phyloP scores from a whole-genome alignment of 208 protist species.

The Leishmania mexicana region DNA sequence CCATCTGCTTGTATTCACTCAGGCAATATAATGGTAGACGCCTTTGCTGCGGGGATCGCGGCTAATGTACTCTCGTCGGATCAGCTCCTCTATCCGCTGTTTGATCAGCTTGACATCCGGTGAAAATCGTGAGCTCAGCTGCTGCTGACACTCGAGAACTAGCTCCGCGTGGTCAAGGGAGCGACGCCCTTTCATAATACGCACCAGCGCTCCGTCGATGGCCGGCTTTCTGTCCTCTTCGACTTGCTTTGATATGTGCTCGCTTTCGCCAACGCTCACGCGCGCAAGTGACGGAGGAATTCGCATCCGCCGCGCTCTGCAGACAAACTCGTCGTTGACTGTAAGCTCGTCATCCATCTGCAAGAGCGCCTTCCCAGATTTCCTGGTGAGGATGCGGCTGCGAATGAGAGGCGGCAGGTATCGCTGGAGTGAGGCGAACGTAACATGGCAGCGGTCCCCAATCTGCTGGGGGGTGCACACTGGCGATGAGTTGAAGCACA shows the following conservation, averaged over 20 bases:
- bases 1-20: background rate
- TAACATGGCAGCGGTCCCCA: slow-evolving; percentile 17
- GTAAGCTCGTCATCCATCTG: slow-evolving; percentile 40
- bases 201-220: slow-evolving; percentile 81
- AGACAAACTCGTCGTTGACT: slow-evolving; percentile 74
- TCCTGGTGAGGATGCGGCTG: slow-evolving; percentile 22
- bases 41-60: slow-evolving; percentile 54
- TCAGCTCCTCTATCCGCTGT: slow-evolving; percentile 86
- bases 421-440: slow-evolving; percentile 24
- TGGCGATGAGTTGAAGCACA: slow-evolving; percentile 69
- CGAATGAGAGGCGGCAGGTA: slow-evolving; percentile 35
- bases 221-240: slow-evolving; percentile 77
- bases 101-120: slow-evolving; percentile 83
- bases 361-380: slow-evolving; percentile 35
- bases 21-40: slow-evolving; percentile 82
- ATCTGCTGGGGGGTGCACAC: slow-evolving; percentile 36
- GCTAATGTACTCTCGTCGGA: slow-evolving; percentile 82
- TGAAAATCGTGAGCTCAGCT: slow-evolving; percentile 63
- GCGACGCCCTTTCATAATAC: slow-evolving; percentile 87
- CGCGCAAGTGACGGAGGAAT: slow-evolving; percentile 50
- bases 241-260: slow-evolving; percentile 53
- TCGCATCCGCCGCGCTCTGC: slow-evolving; percentile 50
- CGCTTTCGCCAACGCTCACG: slow-evolving; percentile 42
- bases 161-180: slow-evolving; percentile 71
- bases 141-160: slow-evolving; percentile 70